Evolutionary conservation across 805 yeast genomes (phyloP).

Genomic region (Suhomyces faveliae): DNA sequence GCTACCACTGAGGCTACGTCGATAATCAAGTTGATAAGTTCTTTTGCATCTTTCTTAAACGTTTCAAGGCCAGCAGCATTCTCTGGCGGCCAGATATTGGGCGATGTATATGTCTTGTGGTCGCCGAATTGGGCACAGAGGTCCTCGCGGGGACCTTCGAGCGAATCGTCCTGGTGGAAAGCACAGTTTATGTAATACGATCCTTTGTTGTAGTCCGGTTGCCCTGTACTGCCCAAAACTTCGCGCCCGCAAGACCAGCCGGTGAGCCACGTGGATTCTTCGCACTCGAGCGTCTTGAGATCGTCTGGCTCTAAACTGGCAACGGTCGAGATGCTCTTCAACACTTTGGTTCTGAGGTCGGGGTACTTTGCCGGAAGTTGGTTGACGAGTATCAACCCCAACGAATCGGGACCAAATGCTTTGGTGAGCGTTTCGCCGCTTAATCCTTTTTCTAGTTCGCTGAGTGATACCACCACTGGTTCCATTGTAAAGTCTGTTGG

Average conservation of each 20-base stretch:
- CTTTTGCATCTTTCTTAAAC: conserved; percentile 39
- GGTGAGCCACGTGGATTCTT: conserved; percentile 51
- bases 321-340: conserved; percentile 41
- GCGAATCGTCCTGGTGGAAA: conserved; percentile 40
- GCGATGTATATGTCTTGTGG: conserved; percentile 44
- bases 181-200: conserved; percentile 60
- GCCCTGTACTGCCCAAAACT: conserved; percentile 38
- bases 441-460: conserved; percentile 30
- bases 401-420: conserved; percentile 56
- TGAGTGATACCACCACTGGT: conserved; percentile 32
- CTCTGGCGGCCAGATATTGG: conserved; percentile 52
- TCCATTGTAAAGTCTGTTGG: neutral
- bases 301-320: conserved; percentile 37
- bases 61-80: conserved; percentile 19
- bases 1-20: conserved; percentile 51
- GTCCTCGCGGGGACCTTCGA: conserved; percentile 47
- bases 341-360: conserved; percentile 41
- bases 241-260: conserved; percentile 67
- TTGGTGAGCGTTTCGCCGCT: conserved; percentile 28
- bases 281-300: conserved; percentile 42
- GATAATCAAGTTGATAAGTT: conserved; percentile 45
- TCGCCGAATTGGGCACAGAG: conserved; percentile 30
- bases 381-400: conserved; percentile 52
- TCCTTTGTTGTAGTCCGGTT: conserved; percentile 52
- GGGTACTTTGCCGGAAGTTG: conserved; percentile 40